A percentile compares a stretch with the other conserved stretches of the same genome.
Evolutionary conservation across 306 rosid genomes (phyloP).

Genomic region (Trifolium subterraneum): DNA sequence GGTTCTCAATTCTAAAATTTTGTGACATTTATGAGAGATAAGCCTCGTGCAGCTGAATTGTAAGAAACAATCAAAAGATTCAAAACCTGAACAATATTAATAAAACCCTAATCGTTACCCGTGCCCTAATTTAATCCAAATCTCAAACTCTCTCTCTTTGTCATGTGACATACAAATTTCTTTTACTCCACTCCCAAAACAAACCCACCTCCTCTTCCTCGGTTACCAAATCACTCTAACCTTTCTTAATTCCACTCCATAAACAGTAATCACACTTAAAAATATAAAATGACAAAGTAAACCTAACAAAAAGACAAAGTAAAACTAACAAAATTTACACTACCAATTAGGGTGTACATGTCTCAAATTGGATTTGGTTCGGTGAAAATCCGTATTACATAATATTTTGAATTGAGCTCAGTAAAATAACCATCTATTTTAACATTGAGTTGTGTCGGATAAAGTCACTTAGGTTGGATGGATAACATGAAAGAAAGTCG

Average conservation of each 20-base stretch:
- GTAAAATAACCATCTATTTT: too few relatives aligned
- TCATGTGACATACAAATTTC: conserved; percentile 60
- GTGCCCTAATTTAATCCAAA: conserved; percentile 71
- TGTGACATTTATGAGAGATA: conserved; percentile 52
- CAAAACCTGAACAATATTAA: conserved; percentile 54
- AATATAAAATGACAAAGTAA: too few relatives aligned
- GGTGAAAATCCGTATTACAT: too few relatives aligned
- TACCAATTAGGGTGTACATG: too few relatives aligned
- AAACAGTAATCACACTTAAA: conserved; percentile 41
- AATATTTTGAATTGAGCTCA: too few relatives aligned
- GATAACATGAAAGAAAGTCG: too few relatives aligned
- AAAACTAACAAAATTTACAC: conserved; percentile 30
- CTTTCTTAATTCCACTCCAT: conserved; percentile 56
- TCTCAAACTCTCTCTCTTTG: conserved; percentile 40
- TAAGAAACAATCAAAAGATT: conserved; percentile 50
- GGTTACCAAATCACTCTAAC: conserved; percentile 62
- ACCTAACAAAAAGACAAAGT: conserved; percentile 19
- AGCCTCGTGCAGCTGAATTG: conserved; percentile 61
- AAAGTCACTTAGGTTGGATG: too few relatives aligned
- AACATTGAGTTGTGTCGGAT: too few relatives aligned
- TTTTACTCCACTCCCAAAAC: conserved; percentile 83
- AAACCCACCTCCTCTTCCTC: conserved; percentile 79
- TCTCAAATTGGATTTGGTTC: too few relatives aligned
- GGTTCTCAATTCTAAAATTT: conserved; percentile 42
- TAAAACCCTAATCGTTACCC: conserved; percentile 65